phyloP scores from a whole-genome alignment of 75 land plant genomes.

The Pinus taeda region DNA sequence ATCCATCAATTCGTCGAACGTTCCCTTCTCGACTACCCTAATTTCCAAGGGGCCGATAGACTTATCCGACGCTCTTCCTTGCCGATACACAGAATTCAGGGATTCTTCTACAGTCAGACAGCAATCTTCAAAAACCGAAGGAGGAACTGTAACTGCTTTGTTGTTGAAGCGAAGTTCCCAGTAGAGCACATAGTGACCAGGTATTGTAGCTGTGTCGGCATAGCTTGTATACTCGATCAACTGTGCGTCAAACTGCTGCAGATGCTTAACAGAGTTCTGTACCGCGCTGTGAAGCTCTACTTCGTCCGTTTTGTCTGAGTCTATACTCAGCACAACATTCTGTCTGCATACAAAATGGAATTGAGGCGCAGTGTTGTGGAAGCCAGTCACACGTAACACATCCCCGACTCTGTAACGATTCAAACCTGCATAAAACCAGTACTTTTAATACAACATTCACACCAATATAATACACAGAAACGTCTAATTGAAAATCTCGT shows the following conservation, averaged over 20 bases:
- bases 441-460: too few relatives aligned
- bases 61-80: slow-evolving; percentile 23
- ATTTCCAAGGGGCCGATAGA: slow-evolving; percentile 73
- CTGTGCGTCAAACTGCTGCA: slow-evolving; percentile 20
- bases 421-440: slow-evolving; percentile 36
- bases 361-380: slow-evolving; percentile 68
- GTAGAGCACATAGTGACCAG: slow-evolving; percentile 79
- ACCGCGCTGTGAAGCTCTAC: slow-evolving; percentile 72
- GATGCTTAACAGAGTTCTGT: slow-evolving; percentile 33
- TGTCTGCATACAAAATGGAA: slow-evolving; percentile 43
- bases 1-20: slow-evolving; percentile 35
- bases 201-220: slow-evolving; percentile 52
- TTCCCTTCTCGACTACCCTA: slow-evolving; percentile 58
- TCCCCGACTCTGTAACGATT: slow-evolving; percentile 68
- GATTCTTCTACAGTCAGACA: slow-evolving; percentile 66
- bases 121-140: slow-evolving; percentile 59
- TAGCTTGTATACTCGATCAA: slow-evolving; percentile 78
- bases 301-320: slow-evolving; percentile 75
- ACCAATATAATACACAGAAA: too few relatives aligned
- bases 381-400: slow-evolving; percentile 65
- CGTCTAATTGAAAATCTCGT: too few relatives aligned
- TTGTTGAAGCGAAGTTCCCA: slow-evolving; percentile 51
- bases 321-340: too few relatives aligned
- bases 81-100: slow-evolving; percentile 51
- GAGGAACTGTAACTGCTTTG: slow-evolving; percentile 28